A percentile compares a stretch with the other conserved stretches of the same genome.
These are phyloP conservation scores for Gryganskiella cystojenkinii DNA, from an alignment of 192 early-diverging fungal genomes.

Conservation along the genomic window DNA sequence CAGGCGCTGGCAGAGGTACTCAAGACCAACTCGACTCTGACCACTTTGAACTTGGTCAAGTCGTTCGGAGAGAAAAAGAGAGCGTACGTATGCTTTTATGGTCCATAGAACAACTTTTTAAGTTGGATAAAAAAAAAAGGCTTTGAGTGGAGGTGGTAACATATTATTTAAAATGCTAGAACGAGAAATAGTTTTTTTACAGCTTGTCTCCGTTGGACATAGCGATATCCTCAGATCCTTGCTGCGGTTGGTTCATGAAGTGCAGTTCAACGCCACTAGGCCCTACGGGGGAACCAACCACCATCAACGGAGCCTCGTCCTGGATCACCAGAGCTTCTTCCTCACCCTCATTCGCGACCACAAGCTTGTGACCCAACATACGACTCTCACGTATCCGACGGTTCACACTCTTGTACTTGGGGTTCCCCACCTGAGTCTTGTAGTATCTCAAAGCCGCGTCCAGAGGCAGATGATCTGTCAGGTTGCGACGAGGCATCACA, in stretches of 20 bases:
- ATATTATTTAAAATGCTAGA: no score
- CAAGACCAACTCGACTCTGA: no score
- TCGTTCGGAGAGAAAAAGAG: no score
- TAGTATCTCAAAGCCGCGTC: slow-evolving; percentile 73
- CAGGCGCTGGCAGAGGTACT: no score
- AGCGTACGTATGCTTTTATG: no score
- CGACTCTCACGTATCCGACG: slow-evolving; percentile 42
- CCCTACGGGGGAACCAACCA: slow-evolving; percentile 31
- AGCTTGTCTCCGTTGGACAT: no score
- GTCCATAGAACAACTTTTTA: no score
- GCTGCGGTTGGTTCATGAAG: not conserved
- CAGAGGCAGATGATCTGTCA: slow-evolving; percentile 86
- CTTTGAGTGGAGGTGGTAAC: no score
- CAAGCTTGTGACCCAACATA: slow-evolving; percentile 42
- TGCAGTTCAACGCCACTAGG: slow-evolving; percentile 1
- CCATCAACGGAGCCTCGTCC: slow-evolving; percentile 45
- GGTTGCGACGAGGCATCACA: slow-evolving; percentile 88
- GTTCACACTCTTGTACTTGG: slow-evolving; percentile 43
- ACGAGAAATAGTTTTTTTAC: no score
- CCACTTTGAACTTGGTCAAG: no score
- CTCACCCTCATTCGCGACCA: slow-evolving; percentile 31
- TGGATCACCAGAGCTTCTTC: slow-evolving; percentile 27
- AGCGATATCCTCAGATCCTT: not conserved
- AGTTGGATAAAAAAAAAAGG: no score
- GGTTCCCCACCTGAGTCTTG: slow-evolving; percentile 63